These are phyloP conservation scores for Lentinula lateritia DNA, from an alignment of 768 basidiomycete genomes.

Conservation along the genomic window DNA sequence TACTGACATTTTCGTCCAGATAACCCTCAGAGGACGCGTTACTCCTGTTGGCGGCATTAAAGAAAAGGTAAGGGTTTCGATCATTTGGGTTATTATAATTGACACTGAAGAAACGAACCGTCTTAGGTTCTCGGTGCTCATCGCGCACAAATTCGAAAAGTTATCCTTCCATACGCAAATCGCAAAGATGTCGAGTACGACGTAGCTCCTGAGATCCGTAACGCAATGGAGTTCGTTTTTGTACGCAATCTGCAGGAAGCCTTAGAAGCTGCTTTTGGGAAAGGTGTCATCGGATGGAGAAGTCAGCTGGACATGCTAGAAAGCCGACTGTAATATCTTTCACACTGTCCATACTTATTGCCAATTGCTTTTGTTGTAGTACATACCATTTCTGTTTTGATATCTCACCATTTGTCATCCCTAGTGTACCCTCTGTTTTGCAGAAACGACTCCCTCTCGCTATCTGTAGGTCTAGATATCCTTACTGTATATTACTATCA, in stretches of 20 bases:
- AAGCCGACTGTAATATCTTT: constrained; percentile 37
- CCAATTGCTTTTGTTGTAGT: not conserved
- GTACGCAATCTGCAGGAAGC: constrained; percentile 77
- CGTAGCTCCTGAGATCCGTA: constrained; percentile 64
- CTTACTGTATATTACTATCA: not conserved
- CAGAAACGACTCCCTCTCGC: not conserved
- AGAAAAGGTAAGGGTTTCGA: constrained; percentile 46
- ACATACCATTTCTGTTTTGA: not conserved
- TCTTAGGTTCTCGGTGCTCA: constrained; percentile 75
- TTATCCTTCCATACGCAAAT: constrained; percentile 82
- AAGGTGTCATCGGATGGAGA: constrained; percentile 61
- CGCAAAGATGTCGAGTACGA: constrained; percentile 86
- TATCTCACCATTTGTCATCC: not conserved
- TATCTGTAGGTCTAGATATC: not conserved
- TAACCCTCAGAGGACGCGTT: constrained; percentile 78
- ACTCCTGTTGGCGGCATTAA: constrained; percentile 89
- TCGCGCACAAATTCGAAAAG: constrained; percentile 75
- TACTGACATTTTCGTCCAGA: constrained; percentile 27
- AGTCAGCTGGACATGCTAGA: constrained; percentile 45
- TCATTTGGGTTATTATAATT: not conserved
- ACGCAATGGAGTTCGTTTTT: constrained; percentile 77
- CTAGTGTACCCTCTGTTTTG: not conserved
- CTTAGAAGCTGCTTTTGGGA: constrained; percentile 78
- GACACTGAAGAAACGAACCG: not conserved
- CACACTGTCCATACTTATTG: not conserved